These are phyloP conservation scores for Dictyostelium capitatum DNA, from an alignment of 78 protist species.

Conservation along the genomic window DNA sequence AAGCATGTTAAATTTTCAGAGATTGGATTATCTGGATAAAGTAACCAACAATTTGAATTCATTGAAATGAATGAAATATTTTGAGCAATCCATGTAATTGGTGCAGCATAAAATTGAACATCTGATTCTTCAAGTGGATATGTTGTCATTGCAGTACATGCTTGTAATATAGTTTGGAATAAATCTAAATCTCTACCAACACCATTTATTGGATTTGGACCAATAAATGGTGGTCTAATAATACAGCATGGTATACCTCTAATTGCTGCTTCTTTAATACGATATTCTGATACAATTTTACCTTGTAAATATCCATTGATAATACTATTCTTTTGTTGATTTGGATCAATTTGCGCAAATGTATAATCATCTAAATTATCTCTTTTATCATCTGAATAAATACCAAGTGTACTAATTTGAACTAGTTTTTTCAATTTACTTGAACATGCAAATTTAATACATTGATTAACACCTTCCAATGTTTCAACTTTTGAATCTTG, in stretches of 20 bases:
- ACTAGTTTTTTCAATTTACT: background rate
- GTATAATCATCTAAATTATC: background rate
- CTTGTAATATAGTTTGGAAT: background rate
- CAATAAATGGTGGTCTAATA: constrained; percentile 8
- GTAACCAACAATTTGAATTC: background rate
- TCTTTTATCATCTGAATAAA: background rate
- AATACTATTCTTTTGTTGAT: background rate
- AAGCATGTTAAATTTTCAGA: background rate
- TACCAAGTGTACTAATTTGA: background rate
- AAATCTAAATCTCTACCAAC: constrained; percentile 3
- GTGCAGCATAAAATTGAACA: background rate
- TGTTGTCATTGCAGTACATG: background rate
- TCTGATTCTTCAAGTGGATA: background rate
- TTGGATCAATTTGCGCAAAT: background rate
- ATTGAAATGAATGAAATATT: background rate
- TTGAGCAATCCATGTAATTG: background rate
- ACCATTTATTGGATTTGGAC: background rate
- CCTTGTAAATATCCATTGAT: constrained; percentile 50
- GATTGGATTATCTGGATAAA: background rate
- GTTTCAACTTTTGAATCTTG: background rate
- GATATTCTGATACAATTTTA: constrained; percentile 46
- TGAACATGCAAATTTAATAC: background rate
- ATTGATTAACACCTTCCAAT: no score
- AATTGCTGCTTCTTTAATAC: constrained; percentile 3
- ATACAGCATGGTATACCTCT: constrained; percentile 39